Evolutionary conservation across 257 asterid genomes (phyloP).

Genomic region (Solanum arcanum): DNA sequence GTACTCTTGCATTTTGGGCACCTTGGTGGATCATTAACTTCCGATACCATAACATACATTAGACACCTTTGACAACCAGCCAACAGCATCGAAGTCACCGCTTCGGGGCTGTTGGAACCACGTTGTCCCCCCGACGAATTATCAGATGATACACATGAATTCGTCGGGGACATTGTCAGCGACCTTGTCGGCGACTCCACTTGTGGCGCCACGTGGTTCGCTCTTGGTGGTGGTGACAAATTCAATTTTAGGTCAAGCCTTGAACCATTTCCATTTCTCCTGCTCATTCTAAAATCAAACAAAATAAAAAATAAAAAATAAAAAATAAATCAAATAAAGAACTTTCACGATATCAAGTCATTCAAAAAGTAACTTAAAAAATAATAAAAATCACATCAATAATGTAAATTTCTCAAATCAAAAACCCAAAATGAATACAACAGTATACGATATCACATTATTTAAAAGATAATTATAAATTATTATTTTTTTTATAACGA

Average conservation of each 20-base stretch:
- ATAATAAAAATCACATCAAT: background rate
- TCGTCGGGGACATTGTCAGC: slow-evolving; percentile 23
- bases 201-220: background rate
- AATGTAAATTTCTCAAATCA: background rate
- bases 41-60: slow-evolving; percentile 83
- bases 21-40: slow-evolving; percentile 57
- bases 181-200: slow-evolving; percentile 41
- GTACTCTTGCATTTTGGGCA: slow-evolving; percentile 94
- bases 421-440: background rate
- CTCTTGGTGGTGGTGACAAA: slow-evolving; percentile 46
- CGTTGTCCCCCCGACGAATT: slow-evolving; percentile 37
- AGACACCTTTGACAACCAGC: slow-evolving; percentile 82
- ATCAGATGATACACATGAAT: slow-evolving; percentile 65
- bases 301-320: background rate
- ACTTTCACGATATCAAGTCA: background rate
- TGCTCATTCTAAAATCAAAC: background rate
- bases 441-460: background rate
- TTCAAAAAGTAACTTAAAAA: background rate
- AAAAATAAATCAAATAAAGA: background rate
- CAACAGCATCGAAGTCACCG: slow-evolving; percentile 18
- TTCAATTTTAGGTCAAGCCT: slow-evolving; percentile 44
- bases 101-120: slow-evolving; percentile 35
- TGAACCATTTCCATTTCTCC: slow-evolving; percentile 24
- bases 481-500: background rate
- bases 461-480: background rate